Conservation (phyloP, 306 rosid genomes). For the Citrullus amarus region DNA sequence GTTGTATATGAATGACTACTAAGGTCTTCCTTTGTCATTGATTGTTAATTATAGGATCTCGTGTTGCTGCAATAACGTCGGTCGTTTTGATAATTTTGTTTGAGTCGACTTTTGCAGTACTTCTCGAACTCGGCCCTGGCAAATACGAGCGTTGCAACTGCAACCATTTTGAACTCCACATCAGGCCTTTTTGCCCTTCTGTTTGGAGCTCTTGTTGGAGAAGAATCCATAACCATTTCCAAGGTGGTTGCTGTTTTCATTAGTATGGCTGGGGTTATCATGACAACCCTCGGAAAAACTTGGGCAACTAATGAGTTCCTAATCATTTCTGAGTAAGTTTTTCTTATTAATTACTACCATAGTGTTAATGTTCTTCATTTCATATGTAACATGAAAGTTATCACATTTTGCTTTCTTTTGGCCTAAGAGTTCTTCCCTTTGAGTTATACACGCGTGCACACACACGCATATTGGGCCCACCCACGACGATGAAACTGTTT, state of each 20-base stretch:
- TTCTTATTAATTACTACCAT: not conserved
- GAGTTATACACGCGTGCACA: not conserved
- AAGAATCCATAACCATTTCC: constrained; percentile 40
- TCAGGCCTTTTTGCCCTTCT: constrained; percentile 64
- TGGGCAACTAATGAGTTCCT: constrained; percentile 40
- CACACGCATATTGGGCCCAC: not conserved
- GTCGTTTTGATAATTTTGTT: not conserved
- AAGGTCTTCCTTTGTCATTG: not conserved
- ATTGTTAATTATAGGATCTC: not conserved
- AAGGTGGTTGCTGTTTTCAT: constrained; percentile 49
- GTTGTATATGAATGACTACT: not conserved
- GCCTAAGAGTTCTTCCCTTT: no score
- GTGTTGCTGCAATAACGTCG: not conserved
- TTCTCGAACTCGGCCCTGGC: constrained; percentile 57
- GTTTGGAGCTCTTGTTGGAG: constrained; percentile 53
- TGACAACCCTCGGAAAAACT: constrained; percentile 58
- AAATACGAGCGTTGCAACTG: constrained; percentile 60
- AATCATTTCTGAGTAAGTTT: constrained; percentile 43
- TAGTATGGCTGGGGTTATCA: constrained; percentile 56
- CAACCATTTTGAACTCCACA: constrained; percentile 53
- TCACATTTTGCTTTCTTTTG: not conserved
- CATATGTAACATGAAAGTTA: not conserved
- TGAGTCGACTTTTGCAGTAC: constrained; percentile 29
- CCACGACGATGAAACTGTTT: not conserved
- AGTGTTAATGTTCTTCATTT: not conserved